A percentile compares a stretch with the other conserved stretches of the same genome.
These are phyloP conservation scores for Colletotrichum lupini DNA, from an alignment of 2,329 filamentous ascomycete species.

Conservation along the genomic window DNA sequence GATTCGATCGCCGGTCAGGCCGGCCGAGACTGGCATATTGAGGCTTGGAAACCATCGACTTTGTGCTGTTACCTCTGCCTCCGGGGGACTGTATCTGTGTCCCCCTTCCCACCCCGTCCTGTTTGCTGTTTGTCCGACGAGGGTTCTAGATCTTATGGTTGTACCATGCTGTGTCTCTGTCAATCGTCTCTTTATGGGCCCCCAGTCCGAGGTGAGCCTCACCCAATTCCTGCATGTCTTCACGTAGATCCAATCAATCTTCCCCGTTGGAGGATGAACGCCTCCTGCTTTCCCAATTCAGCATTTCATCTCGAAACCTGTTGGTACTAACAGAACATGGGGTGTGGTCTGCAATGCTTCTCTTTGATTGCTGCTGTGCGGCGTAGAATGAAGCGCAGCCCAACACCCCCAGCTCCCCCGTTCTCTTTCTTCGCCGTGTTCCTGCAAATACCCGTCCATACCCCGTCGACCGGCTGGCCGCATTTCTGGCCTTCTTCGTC, in stretches of 20 bases:
- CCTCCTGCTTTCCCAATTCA: neutral
- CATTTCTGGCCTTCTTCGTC: neutral
- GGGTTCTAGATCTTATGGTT: neutral
- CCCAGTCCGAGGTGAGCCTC: neutral
- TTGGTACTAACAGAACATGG: neutral
- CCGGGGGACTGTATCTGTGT: too few relatives aligned
- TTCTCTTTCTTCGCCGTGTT: neutral
- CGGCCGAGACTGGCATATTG: slow-evolving; percentile 28
- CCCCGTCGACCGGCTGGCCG: neutral
- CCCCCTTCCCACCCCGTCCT: neutral
- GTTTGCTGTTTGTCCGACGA: neutral
- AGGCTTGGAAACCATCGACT: slow-evolving; percentile 1
- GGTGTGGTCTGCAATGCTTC: neutral
- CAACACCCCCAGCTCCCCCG: neutral
- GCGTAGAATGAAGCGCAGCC: neutral
- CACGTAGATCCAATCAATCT: neutral
- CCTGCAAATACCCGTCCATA: slow-evolving; percentile 23
- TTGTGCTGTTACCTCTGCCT: neutral
- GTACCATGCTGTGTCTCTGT: neutral
- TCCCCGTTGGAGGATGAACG: neutral
- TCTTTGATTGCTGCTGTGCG: neutral
- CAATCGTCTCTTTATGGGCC: neutral
- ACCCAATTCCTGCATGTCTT: neutral
- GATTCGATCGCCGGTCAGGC: slow-evolving; percentile 6
- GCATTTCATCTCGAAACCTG: neutral